Evolutionary conservation across 2,329 filamentous ascomycete genomes (phyloP), one percentile per base, ranked within the genome.

Genomic region (Dissoconium aciculare): DNA sequence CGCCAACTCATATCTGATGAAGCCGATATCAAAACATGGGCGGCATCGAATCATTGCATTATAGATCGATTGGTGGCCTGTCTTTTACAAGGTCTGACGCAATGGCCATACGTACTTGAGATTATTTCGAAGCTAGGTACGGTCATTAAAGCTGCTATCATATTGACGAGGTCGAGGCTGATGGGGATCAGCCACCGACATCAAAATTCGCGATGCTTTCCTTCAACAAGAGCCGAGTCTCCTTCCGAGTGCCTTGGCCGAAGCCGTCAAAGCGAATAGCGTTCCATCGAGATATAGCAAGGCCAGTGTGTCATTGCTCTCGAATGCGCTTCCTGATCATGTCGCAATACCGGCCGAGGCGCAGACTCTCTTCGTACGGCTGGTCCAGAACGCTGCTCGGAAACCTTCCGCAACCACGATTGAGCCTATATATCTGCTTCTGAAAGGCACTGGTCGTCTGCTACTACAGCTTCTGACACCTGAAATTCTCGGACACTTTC

Each of bases 91-190:
- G 63, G 60, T 15, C 48, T 72, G 19, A 57, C 63, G 17, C 56
- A 61, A 27, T 69, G 66, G 50, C 55, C 60, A 3, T 63, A 64
- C 36, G 59, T 66, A 4, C 42, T 71, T 33, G 52, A 57, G 16
- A 53, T 72, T 15, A 47, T 74, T 23, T 49, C 58, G n/a, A 47
- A 42, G 21, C 58, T 73, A 16, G 59, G 66, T 69, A 54, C n/a
- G n/a, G n/a, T n/a, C n/a, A n/a, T n/a, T n/a, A 15, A 35, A 30
- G 35, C 27, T 9, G 14, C 17, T 12, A 14, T n/a, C 12, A 27
- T 17, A n/a, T n/a, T n/a, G n/a, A n/a, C n/a, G n/a, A n/a, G 34
- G 30, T 14, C 17, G 21, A 34, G 4, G 13, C 17, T 28, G 31
- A 28, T 33, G n/a, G 13, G 28, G 15, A 13, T 39, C 17, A 36